Evolutionary conservation across 495 filamentous ascomycete species (phyloP).

Genomic region (Zalerion maritima): DNA sequence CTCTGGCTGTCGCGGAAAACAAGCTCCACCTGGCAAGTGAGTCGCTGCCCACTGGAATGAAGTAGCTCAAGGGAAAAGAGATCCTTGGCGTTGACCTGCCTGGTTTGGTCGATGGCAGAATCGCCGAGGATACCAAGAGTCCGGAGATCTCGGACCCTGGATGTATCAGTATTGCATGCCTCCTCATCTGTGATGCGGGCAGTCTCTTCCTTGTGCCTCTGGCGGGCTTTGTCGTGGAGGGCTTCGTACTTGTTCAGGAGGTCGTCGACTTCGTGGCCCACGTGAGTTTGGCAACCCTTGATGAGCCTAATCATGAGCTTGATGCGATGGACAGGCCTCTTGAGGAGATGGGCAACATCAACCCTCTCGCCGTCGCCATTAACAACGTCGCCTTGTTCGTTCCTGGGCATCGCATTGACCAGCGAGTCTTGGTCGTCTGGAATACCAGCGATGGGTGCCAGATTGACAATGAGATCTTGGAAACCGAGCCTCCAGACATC

Average conservation of each 20-base stretch:
- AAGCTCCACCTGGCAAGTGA: slow-evolving; percentile 82
- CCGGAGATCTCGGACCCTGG: slow-evolving; percentile 59
- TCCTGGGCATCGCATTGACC: slow-evolving; percentile 55
- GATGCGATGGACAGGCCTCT: slow-evolving; percentile 72
- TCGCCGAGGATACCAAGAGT: slow-evolving; percentile 55
- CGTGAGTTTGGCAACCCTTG: too few species aligned
- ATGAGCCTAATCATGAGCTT: slow-evolving; percentile 80
- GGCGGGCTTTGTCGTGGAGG: slow-evolving; percentile 63
- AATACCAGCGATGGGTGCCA: slow-evolving; percentile 50
- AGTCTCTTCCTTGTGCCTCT: slow-evolving; percentile 68
- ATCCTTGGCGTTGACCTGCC: slow-evolving; percentile 76
- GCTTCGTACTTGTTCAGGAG: slow-evolving; percentile 38
- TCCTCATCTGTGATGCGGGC: slow-evolving; percentile 84
- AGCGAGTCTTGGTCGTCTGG: slow-evolving; percentile 39
- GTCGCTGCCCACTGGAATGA: slow-evolving; percentile 78
- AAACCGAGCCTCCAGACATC: slow-evolving; percentile 88
- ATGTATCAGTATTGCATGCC: slow-evolving; percentile 68
- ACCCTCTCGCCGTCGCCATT: slow-evolving; percentile 73
- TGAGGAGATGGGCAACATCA: slow-evolving; percentile 86
- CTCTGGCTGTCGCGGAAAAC: slow-evolving; percentile 63
- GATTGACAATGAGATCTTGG: slow-evolving; percentile 85
- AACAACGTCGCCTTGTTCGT: slow-evolving; percentile 65
- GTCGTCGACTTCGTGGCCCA: slow-evolving; percentile 13
- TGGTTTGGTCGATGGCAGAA: slow-evolving; percentile 53
- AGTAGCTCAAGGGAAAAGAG: slow-evolving; percentile 71